Evolutionary conservation across 192 early-diverging fungal genomes (phyloP).

Genomic region (Dissophora ornata): DNA sequence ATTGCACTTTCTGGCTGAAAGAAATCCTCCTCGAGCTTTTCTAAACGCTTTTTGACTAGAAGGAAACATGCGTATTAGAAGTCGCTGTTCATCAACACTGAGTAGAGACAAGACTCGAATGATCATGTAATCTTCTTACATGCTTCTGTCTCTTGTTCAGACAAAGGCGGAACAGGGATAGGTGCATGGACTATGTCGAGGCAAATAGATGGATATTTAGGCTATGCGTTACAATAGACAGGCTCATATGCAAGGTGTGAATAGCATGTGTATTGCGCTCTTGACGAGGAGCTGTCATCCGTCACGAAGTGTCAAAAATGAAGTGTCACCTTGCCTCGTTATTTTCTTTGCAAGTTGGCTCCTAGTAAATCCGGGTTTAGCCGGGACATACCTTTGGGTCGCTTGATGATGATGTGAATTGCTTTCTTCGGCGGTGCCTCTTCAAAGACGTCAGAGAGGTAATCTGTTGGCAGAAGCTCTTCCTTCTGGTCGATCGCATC

Average conservation of each 20-base stretch:
- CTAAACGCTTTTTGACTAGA: conserved; percentile 23
- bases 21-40: conserved; percentile 25
- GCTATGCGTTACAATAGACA: neutral
- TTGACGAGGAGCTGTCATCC: too few species aligned
- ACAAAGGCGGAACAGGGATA: neutral
- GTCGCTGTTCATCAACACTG: neutral
- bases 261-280: neutral
- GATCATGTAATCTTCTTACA: conserved; percentile 6
- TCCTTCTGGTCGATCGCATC: too few species aligned
- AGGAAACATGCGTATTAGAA: neutral
- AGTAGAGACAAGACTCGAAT: neutral
- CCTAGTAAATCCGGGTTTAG: too few species aligned
- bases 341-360: too few species aligned
- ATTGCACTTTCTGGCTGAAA: conserved; percentile 10
- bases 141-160: conserved; percentile 6
- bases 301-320: too few species aligned
- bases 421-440: conserved; percentile 10
- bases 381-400: conserved; percentile 20
- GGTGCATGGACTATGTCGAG: conserved; percentile 2
- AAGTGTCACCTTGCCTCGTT: too few species aligned
- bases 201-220: neutral
- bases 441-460: conserved; percentile 20
- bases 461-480: conserved; percentile 11
- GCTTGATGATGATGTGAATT: conserved; percentile 22
- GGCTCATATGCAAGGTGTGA: neutral